phyloP scores from a whole-genome alignment of 352 stramenopile species.

The Pythium biforme region DNA sequence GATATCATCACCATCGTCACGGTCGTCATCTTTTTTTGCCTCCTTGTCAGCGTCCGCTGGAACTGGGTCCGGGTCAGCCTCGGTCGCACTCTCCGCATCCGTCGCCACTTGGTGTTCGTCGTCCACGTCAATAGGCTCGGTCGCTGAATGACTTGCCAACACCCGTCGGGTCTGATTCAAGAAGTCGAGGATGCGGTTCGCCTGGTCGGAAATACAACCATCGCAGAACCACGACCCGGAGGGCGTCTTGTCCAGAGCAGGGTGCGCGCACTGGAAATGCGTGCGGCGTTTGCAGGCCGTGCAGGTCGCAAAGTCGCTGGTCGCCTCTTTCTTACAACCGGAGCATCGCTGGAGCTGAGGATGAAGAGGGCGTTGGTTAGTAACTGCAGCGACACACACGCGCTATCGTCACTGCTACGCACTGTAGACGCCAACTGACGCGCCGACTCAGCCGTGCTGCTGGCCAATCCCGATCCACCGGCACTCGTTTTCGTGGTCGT shows the following conservation, averaged over 20 bases:
- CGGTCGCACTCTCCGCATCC: constrained; percentile 16
- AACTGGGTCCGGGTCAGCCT: constrained; percentile 8
- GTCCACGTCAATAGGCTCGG: constrained; percentile 1
- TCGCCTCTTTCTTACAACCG: constrained; percentile 46
- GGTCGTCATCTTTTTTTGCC: background rate
- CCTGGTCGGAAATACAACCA: constrained; percentile 33
- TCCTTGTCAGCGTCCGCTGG: background rate
- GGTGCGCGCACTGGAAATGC: constrained; percentile 52
- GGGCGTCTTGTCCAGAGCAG: constrained; percentile 36
- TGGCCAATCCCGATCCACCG: constrained; percentile 3
- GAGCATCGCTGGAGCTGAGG: constrained; percentile 39
- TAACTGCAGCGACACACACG: background rate
- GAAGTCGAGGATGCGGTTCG: constrained; percentile 61
- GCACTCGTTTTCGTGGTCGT: constrained; percentile 22
- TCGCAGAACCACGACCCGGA: constrained; percentile 38
- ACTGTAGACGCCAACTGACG: constrained; percentile 30
- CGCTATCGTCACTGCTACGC: constrained; percentile 4
- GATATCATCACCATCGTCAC: background rate
- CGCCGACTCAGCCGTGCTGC: constrained; percentile 9
- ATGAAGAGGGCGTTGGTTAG: background rate
- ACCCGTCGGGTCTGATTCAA: constrained; percentile 63
- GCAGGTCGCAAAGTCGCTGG: constrained; percentile 42
- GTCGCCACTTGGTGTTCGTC: constrained; percentile 9
- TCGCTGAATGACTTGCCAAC: constrained; percentile 1
- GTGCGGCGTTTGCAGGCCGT: constrained; percentile 59